These are phyloP conservation scores for Acorus calamus DNA, from an alignment of 106 monocot genomes.

Conservation along the genomic window DNA sequence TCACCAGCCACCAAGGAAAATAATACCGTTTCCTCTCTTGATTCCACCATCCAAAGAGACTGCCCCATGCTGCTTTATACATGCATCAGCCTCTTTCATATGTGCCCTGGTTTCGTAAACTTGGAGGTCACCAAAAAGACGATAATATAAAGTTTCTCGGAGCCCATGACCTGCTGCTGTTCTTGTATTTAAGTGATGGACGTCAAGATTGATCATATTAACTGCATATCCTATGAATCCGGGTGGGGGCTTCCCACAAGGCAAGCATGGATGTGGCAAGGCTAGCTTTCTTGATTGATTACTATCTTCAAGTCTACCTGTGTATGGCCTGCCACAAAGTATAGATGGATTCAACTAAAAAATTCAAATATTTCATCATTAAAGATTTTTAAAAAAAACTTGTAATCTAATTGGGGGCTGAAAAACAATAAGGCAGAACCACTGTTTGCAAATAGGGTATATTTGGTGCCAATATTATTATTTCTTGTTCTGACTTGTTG, in stretches of 20 bases:
- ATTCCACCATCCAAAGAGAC: constrained; percentile 35
- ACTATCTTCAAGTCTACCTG: constrained; percentile 4
- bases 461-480: no score
- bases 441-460: no score
- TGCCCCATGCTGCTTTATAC: constrained; percentile 19
- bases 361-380: no score
- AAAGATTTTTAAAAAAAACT: no score
- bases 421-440: no score
- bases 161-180: constrained; percentile 14
- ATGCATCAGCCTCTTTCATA: constrained; percentile 9
- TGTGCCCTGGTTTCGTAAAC: constrained; percentile 27
- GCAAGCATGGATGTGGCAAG: constrained; percentile 12
- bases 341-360: not conserved
- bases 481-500: no score
- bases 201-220: constrained; percentile 23
- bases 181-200: constrained; percentile 2
- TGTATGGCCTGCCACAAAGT: constrained; percentile 16
- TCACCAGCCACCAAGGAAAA: constrained; percentile 23
- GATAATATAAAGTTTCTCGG: constrained; percentile 31
- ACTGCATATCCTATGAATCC: constrained; percentile 34
- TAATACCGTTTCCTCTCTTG: constrained; percentile 14
- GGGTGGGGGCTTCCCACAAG: constrained; percentile 5
- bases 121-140: constrained; percentile 23
- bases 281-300: constrained; percentile 13
- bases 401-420: no score